Base-by-base conservation (phyloP, 2,329 filamentous ascomycete species). In the Macrophomina phaseolina region DNA sequence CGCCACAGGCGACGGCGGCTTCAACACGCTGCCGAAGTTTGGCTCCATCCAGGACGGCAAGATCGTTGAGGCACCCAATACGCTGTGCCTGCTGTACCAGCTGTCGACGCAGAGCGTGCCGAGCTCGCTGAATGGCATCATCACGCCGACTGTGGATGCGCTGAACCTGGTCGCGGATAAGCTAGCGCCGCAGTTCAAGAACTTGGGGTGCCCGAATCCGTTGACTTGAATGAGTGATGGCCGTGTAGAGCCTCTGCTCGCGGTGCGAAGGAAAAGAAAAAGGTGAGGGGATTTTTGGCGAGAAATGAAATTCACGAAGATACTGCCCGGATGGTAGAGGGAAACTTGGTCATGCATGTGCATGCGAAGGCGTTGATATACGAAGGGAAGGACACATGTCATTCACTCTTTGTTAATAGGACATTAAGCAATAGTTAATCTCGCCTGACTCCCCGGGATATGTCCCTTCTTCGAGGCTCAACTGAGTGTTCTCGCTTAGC, bases 111-210 rank as follows among this genome's bases (percentile, higher is more conserved):
- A 55, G 28, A 65, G 52, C 23, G 45, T 61, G 63, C 51, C 62
- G 45, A 49, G n/a, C 34, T 61, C 18, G 9, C 28, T 55, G 30
- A 67, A 58, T 42, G 32, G 49, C 18, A 3, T 58, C 14, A 30
- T 67, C 4, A 64, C 48, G 12, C 49, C 66, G 28, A 65, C 66
- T n/a, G 62, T 34, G 12, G 52, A 65, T 42, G 32, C 61, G 38
- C 51, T 67, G 32, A n/a, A n/a, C 23, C 42, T 60, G 46, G 38
- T 52, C 23, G 18, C 48, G 49, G 36, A 18, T 18, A 60, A 60
- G 45, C 9, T 53, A 8, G 34, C 14, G 51, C 42, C 62, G 40
- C 52, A 48, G 30, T 60, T 65, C 40, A 53, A 34, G 63, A 60
- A 61, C 40, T 23, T 66, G 28, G 52, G 51, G 2, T 52, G 62